Base-by-base conservation (phyloP, 2,329 filamentous ascomycete genomes). In the Claviceps humidiphila region DNA sequence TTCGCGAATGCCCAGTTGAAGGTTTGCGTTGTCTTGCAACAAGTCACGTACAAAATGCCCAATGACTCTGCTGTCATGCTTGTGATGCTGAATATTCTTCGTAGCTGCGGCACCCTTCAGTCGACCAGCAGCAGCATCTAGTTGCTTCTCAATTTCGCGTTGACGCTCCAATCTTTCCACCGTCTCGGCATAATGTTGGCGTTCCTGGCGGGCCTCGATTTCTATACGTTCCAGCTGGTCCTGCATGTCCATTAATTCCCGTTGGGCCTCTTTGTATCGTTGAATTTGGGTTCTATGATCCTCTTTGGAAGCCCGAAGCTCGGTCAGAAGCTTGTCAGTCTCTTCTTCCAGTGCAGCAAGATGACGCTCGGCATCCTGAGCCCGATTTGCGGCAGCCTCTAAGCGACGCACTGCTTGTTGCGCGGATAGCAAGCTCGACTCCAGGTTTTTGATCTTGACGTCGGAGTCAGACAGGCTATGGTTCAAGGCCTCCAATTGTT, bases 31-130 rank as follows among this genome's bases (percentile, higher is more conserved):
- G 66, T 98, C 93, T 61, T 95, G 85, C 17, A 98, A 74, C 52
- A 98, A 87, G 65, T 97, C 93, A 59, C 90, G 89, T 52, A 98
- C 93, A 60, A 98, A 97, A 63, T 94, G 88, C 20, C 88, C 90
- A n/a, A 97, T 88, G 40, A 95, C 88, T 53, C 74, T 82, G 55
- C 75, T 81, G 9, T 79, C 76, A 52, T 71, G 73, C 58, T 78
- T 78, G 34, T 78, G 75, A 3, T 77, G 75, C 3, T 75, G 76
- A 42, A 86, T 70, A 2, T 81, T 81, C 58, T 81, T 84, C 30
- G 77, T 76, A 0, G 85, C 87, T 3, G 89, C 89, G 13, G 87
- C 85, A 9, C 86, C 85, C 67, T 91, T 93, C 51, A 95, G 74
- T 51, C 89, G 78, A 37, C 84, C 85, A 13, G 87, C 88, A 2